Conservation (phyloP, 1,139 yeast genomes). For the Nadsonia commutata region DNA sequence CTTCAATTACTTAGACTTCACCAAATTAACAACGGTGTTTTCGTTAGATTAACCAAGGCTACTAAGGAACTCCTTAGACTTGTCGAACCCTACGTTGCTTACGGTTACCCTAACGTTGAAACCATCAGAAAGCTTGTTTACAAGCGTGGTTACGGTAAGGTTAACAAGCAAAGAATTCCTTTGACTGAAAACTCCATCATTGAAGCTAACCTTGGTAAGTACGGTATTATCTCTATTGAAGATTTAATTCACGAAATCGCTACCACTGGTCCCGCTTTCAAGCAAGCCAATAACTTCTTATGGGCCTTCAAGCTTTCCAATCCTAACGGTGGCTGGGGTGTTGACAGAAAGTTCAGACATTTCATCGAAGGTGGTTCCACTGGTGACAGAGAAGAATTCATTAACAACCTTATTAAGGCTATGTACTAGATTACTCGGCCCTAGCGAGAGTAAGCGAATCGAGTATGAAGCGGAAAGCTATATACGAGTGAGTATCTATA, state of each 20-base stretch:
- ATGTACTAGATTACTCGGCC: conserved; percentile 15
- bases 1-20: conserved; percentile 94
- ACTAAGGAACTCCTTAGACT: conserved; percentile 92
- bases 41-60: conserved; percentile 97
- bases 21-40: conserved; percentile 98
- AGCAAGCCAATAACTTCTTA: conserved; percentile 99
- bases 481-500: no score
- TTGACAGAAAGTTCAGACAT: conserved; percentile 98
- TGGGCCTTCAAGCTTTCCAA: conserved; percentile 99
- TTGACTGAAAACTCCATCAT: conserved; percentile 80
- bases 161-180: conserved; percentile 97
- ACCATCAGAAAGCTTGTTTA: conserved; percentile 93
- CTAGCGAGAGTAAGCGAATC: no score
- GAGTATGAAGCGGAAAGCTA: no score
- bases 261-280: conserved; percentile 99
- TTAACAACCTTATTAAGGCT: conserved; percentile 93
- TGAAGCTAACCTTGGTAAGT: conserved; percentile 90
- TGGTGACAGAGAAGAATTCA: conserved; percentile 92
- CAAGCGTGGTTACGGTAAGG: conserved; percentile 99
- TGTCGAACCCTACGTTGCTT: conserved; percentile 98
- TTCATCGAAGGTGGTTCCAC: conserved; percentile 99
- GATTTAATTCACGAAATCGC: conserved; percentile 97
- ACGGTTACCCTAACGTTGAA: conserved; percentile 97
- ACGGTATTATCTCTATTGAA: conserved; percentile 93
- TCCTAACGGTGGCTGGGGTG: conserved; percentile 99